A percentile compares a stretch with the other conserved stretches of the same genome.
Evolutionary conservation across 257 asterid species (phyloP).

Genomic region (Solanum etuberosum): DNA sequence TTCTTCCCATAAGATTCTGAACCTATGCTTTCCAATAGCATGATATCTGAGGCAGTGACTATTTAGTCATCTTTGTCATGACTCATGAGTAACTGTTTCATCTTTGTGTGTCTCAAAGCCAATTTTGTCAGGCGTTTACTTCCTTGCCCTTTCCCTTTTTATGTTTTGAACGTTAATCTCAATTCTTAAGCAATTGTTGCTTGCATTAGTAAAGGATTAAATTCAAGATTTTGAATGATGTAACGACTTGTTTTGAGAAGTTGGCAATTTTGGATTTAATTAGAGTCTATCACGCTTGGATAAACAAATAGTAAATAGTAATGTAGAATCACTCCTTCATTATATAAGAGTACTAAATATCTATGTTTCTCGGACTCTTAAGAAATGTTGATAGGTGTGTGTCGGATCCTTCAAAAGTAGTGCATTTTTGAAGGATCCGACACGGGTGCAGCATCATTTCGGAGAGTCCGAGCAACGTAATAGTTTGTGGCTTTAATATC

Average conservation of each 20-base stretch:
- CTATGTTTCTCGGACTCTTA: background rate
- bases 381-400: background rate
- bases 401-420: background rate
- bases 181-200: background rate
- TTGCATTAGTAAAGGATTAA: background rate
- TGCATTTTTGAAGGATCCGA: background rate
- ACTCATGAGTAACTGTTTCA: background rate
- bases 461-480: background rate
- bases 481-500: background rate
- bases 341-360: background rate
- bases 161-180: background rate
- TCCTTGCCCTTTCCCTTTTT: background rate
- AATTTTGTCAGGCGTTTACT: background rate
- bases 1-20: background rate
- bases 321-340: background rate
- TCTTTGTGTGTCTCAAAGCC: background rate
- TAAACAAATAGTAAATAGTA: background rate
- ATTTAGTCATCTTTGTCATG: too few species aligned
- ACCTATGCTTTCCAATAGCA: background rate
- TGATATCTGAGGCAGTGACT: background rate
- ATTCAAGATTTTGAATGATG: background rate
- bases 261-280: background rate
- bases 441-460: background rate
- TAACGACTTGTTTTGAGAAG: background rate
- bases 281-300: background rate